Conservation (phyloP, 768 basidiomycete genomes). For the Daedaleopsis sinensis region DNA sequence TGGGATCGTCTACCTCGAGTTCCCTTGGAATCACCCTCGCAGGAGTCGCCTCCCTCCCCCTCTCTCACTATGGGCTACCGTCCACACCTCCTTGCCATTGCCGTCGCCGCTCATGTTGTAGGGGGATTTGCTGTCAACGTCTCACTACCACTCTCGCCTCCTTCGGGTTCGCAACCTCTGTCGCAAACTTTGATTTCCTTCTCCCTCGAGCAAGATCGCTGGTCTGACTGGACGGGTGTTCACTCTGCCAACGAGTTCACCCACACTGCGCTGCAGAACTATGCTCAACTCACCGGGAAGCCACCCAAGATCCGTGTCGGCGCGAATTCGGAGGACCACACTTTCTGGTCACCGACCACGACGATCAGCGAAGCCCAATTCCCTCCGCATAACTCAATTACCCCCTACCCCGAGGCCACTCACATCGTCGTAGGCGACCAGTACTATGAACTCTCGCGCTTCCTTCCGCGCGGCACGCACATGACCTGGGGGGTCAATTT, state of each 20-base stretch:
- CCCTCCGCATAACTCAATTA: constrained; percentile 47
- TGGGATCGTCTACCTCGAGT: not conserved
- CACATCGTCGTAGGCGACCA: constrained; percentile 60
- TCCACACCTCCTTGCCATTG: not conserved
- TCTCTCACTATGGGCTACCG: not conserved
- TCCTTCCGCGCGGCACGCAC: constrained; percentile 56
- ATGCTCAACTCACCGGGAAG: constrained; percentile 51
- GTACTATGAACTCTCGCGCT: constrained; percentile 55
- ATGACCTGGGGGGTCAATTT: constrained; percentile 73
- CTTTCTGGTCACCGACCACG: constrained; percentile 52
- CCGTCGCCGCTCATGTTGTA: not conserved
- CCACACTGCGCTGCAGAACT: constrained; percentile 59
- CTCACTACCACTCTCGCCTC: constrained; percentile 42
- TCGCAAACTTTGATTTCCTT: constrained; percentile 57
- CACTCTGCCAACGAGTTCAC: constrained; percentile 57
- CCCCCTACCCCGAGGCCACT: constrained; percentile 70
- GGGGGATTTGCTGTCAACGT: constrained; percentile 32
- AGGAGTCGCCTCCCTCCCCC: not conserved
- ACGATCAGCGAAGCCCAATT: constrained; percentile 49
- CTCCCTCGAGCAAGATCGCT: constrained; percentile 72
- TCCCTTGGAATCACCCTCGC: constrained; percentile 6
- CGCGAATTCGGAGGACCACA: constrained; percentile 60
- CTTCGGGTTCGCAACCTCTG: constrained; percentile 39
- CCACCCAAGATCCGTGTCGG: constrained; percentile 60
- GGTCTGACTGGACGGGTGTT: constrained; percentile 68